These are phyloP conservation scores for Amanita rubescens DNA, from an alignment of 768 basidiomycete genomes.

Conservation along the genomic window DNA sequence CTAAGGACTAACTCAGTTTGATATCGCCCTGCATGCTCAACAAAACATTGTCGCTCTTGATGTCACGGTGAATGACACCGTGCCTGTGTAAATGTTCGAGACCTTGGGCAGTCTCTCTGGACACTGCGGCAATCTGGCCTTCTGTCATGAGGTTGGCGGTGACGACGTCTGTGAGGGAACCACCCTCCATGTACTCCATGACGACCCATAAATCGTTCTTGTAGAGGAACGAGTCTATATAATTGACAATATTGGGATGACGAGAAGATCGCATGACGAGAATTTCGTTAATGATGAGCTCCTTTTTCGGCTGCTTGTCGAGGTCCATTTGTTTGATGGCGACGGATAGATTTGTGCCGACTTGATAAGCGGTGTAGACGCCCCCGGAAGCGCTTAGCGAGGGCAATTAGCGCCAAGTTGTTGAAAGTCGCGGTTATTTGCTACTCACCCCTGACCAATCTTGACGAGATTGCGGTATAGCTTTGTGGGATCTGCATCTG, in stretches of 20 bases:
- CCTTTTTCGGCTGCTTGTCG: slow-evolving; percentile 99
- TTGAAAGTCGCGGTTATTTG: slow-evolving; percentile 5
- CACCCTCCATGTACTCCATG: slow-evolving; percentile 99
- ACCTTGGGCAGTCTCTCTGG: slow-evolving; percentile 87
- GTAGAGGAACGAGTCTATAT: slow-evolving; percentile 96
- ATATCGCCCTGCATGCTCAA: slow-evolving; percentile 92
- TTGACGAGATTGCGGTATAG: slow-evolving; percentile 90
- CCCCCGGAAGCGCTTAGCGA: slow-evolving; percentile 81
- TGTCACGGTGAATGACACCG: slow-evolving; percentile 97
- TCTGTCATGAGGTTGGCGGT: slow-evolving; percentile 96
- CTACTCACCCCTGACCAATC: slow-evolving; percentile 91
- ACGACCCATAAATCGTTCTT: slow-evolving; percentile 99
- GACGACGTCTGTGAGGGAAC: slow-evolving; percentile 90
- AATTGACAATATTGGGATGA: slow-evolving; percentile 99
- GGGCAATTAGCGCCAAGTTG: background rate
- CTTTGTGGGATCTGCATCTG: slow-evolving; percentile 93
- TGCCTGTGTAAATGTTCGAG: slow-evolving; percentile 92
- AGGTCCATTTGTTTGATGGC: slow-evolving; percentile 99
- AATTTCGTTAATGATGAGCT: slow-evolving; percentile 99
- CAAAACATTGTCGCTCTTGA: slow-evolving; percentile 97
- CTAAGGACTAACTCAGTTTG: slow-evolving; percentile 77
- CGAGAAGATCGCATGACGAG: slow-evolving; percentile 96
- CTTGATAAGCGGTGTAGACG: slow-evolving; percentile 97
- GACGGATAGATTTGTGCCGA: slow-evolving; percentile 87
- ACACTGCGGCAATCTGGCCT: slow-evolving; percentile 97